Conservation (phyloP, 306 rosid genomes). For the Cucurbita pepo region DNA sequence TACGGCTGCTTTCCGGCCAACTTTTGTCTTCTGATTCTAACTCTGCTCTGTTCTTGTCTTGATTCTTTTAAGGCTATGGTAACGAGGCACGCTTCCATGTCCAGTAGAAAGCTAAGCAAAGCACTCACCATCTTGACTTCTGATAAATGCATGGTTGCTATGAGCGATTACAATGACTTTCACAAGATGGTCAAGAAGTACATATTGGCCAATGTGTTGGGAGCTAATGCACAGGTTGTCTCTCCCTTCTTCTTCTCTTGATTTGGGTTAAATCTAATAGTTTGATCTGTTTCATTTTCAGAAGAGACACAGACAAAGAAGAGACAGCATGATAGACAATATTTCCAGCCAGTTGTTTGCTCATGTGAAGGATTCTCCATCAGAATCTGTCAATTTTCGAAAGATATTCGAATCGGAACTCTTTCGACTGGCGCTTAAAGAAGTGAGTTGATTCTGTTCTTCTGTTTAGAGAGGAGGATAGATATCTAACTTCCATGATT, state of each 20-base stretch:
- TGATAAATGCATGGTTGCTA: slow-evolving; percentile 86
- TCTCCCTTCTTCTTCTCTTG: background rate
- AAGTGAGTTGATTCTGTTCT: slow-evolving; percentile 29
- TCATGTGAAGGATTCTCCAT: slow-evolving; percentile 26
- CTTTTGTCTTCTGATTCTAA: background rate
- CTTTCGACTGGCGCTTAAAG: slow-evolving; percentile 56
- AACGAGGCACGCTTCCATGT: slow-evolving; percentile 61
- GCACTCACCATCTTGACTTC: slow-evolving; percentile 49
- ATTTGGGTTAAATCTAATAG: background rate
- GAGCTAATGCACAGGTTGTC: slow-evolving; percentile 66
- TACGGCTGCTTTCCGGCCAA: background rate
- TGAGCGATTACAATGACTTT: slow-evolving; percentile 71
- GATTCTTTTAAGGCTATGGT: slow-evolving; percentile 68
- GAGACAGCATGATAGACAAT: slow-evolving; percentile 53
- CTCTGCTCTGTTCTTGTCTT: background rate
- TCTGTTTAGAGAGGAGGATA: background rate
- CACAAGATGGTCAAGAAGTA: slow-evolving; percentile 56
- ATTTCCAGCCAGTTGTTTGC: slow-evolving; percentile 25
- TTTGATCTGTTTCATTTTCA: slow-evolving; percentile 12
- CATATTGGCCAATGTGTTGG: slow-evolving; percentile 53
- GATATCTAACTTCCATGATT: background rate
- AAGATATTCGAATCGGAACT: slow-evolving; percentile 48
- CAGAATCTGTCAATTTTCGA: slow-evolving; percentile 45
- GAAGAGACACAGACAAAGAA: slow-evolving; percentile 54
- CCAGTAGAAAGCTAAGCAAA: slow-evolving; percentile 61